phyloP scores from a whole-genome alignment of 352 stramenopile genomes.

The Pythium biforme region DNA sequence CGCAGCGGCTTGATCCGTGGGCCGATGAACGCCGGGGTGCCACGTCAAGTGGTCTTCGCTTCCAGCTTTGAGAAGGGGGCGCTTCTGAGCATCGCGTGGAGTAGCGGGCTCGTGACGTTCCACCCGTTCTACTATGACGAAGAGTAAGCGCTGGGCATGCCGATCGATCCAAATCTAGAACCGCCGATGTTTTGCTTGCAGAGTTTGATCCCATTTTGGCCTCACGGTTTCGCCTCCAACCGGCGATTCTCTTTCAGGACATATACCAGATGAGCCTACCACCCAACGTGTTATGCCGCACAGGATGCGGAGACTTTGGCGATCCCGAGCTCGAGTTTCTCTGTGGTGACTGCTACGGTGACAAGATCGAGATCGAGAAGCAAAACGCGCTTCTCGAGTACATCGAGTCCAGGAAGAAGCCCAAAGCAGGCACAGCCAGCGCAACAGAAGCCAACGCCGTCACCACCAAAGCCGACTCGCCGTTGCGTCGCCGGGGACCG shows the following conservation, averaged over 20 bases:
- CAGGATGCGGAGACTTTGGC: slow-evolving; percentile 56
- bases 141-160: slow-evolving; percentile 21
- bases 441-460: background rate
- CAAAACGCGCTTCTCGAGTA: slow-evolving; percentile 44
- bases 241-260: too few species aligned
- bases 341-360: slow-evolving; percentile 65
- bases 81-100: slow-evolving; percentile 73
- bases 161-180: background rate
- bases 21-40: slow-evolving; percentile 55
- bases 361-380: slow-evolving; percentile 44
- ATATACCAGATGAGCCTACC: slow-evolving; percentile 50
- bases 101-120: slow-evolving; percentile 75
- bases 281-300: slow-evolving; percentile 44
- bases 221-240: background rate
- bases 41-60: slow-evolving; percentile 56
- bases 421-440: background rate
- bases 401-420: slow-evolving; percentile 15
- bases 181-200: background rate
- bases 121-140: slow-evolving; percentile 77
- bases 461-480: background rate
- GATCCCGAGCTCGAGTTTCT: slow-evolving; percentile 59
- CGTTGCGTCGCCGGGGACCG: slow-evolving; percentile 26
- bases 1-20: slow-evolving; percentile 34
- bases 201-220: slow-evolving; percentile 8
- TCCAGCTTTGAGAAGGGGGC: slow-evolving; percentile 68